Percentiles rank a stretch among this genome's conserved stretches.
Evolutionary conservation across 1,284 basidiomycete species (phyloP).

Genomic region (Rhodotorula sp.): DNA sequence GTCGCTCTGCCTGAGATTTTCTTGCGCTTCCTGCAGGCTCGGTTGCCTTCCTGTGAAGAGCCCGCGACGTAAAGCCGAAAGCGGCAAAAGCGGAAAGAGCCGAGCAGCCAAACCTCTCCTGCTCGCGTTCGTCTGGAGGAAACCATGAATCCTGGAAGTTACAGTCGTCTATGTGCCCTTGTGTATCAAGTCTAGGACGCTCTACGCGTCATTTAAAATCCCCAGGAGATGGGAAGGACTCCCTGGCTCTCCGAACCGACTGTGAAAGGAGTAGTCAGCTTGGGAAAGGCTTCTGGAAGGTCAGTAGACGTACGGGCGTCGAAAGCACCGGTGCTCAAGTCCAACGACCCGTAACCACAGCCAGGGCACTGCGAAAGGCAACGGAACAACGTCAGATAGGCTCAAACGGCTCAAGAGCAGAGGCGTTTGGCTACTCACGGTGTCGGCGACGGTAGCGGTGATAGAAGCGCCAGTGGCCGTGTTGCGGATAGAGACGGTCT

Average conservation of each 20-base stretch:
- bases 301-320: not conserved
- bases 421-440: not conserved
- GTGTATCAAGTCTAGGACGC: not conserved
- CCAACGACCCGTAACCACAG: conserved; percentile 20
- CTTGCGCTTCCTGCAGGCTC: no score
- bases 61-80: no score
- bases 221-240: conserved; percentile 13
- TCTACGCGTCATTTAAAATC: not conserved
- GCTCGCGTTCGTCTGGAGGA: no score
- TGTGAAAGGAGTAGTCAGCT: no score
- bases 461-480: conserved; percentile 60
- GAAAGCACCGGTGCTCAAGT: conserved; percentile 29
- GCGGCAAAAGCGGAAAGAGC: no score
- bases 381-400: not conserved
- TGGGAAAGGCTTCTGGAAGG: no score
- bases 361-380: conserved; percentile 7
- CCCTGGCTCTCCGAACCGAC: not conserved
- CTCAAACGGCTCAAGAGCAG: not conserved
- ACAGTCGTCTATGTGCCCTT: not conserved
- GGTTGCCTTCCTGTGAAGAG: no score
- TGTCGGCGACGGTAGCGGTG: conserved; percentile 52
- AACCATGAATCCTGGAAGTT: not conserved
- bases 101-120: no score
- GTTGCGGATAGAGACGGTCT: conserved; percentile 23
- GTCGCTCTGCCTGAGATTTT: no score